phyloP scores from a whole-genome alignment of 2,329 filamentous ascomycete species.

The Orbilia oligospora region DNA sequence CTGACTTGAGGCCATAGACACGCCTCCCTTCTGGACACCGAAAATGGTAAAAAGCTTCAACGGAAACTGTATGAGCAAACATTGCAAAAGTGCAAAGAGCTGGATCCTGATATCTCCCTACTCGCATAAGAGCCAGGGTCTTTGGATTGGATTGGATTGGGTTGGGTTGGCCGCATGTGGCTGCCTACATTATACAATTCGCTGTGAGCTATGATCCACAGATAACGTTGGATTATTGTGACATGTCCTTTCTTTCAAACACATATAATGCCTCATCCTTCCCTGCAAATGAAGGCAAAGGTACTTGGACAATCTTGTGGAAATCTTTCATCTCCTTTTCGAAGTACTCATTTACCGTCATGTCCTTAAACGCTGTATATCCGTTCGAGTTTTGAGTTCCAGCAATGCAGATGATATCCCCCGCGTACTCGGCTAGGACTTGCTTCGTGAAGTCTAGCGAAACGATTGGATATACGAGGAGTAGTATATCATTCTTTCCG shows the following conservation, averaged over 20 bases:
- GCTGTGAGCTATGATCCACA: not conserved
- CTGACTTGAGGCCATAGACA: slow-evolving; percentile 19
- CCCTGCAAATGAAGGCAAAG: slow-evolving; percentile 80
- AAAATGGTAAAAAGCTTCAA: slow-evolving; percentile 28
- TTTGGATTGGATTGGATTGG: too few species aligned
- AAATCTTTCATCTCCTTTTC: slow-evolving; percentile 73
- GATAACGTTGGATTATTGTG: slow-evolving; percentile 63
- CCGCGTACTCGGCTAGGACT: slow-evolving; percentile 75
- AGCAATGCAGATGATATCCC: slow-evolving; percentile 78
- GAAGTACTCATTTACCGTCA: slow-evolving; percentile 78
- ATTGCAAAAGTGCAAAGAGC: slow-evolving; percentile 37
- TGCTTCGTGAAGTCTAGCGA: slow-evolving; percentile 76
- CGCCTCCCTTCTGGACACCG: slow-evolving; percentile 28
- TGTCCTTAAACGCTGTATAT: slow-evolving; percentile 78
- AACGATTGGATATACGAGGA: slow-evolving; percentile 82
- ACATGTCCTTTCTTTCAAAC: slow-evolving; percentile 71
- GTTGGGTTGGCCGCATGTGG: not conserved
- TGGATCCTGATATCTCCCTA: slow-evolving; percentile 26
- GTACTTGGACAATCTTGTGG: slow-evolving; percentile 75
- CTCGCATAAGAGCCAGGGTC: slow-evolving; percentile 4
- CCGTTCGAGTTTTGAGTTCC: slow-evolving; percentile 82
- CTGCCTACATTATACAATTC: slow-evolving; percentile 3
- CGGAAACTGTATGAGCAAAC: slow-evolving; percentile 29
- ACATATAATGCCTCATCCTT: slow-evolving; percentile 83
- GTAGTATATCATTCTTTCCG: slow-evolving; percentile 73